phyloP scores from a whole-genome alignment of 257 asterid genomes.

The Cinchona pubescens region DNA sequence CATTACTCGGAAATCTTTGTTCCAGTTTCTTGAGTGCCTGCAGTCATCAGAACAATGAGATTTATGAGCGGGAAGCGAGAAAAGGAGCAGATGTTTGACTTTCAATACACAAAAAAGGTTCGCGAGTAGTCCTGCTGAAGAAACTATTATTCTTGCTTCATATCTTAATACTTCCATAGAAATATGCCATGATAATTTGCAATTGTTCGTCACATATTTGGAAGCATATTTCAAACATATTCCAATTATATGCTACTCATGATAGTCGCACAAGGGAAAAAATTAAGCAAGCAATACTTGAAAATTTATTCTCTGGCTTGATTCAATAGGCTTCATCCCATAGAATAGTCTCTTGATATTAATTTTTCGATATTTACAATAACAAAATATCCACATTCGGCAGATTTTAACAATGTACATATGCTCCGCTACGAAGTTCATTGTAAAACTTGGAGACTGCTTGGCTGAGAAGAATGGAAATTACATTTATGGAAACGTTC shows the following conservation, averaged over 20 bases:
- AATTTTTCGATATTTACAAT: too few species aligned
- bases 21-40: conserved; percentile 60
- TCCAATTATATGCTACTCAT: not conserved
- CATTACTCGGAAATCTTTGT: conserved; percentile 58
- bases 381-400: too few species aligned
- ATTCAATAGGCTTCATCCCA: not conserved
- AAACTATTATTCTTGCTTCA: not conserved
- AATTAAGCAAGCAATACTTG: not conserved
- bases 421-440: not conserved
- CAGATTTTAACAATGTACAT: not conserved
- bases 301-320: not conserved
- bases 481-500: conserved; percentile 73
- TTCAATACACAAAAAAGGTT: not conserved
- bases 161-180: not conserved
- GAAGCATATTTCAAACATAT: not conserved
- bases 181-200: not conserved
- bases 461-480: not conserved
- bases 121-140: not conserved
- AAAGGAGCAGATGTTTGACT: not conserved
- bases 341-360: too few species aligned
- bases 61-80: not conserved
- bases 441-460: not conserved
- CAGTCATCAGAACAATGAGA: conserved; percentile 16
- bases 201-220: not conserved
- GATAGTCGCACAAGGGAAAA: not conserved